Percentiles rank a stretch among this genome's conserved stretches.
These are phyloP conservation scores for Sphaceloma murrayae DNA, from an alignment of 2,329 filamentous ascomycete species.

Conservation along the genomic window DNA sequence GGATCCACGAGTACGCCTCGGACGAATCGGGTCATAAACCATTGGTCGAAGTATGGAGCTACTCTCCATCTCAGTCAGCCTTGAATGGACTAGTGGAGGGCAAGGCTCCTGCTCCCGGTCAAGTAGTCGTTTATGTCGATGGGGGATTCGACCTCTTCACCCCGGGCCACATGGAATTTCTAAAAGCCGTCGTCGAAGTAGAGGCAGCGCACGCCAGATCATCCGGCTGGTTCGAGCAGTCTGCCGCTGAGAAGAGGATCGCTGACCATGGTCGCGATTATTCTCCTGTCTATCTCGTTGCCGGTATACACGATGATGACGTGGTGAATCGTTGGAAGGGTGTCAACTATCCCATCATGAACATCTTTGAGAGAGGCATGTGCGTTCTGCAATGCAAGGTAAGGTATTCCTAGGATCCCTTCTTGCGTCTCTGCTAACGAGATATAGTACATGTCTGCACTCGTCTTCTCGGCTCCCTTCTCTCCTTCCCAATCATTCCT, in stretches of 20 bases:
- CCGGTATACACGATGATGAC: conserved; percentile 86
- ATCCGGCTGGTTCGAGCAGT: conserved; percentile 65
- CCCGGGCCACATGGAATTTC: conserved; percentile 91
- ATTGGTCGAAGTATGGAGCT: conserved; percentile 72
- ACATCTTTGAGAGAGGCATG: conserved; percentile 89
- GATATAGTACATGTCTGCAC: conserved; percentile 68
- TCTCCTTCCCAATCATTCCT: conserved; percentile 73
- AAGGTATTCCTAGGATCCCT: conserved; percentile 26
- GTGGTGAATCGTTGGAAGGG: conserved; percentile 97
- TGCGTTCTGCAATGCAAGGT: conserved; percentile 93
- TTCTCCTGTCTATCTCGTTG: conserved; percentile 75
- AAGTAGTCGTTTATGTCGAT: conserved; percentile 87
- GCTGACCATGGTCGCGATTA: conserved; percentile 62
- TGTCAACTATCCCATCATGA: conserved; percentile 99
- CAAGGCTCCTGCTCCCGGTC: conserved; percentile 60
- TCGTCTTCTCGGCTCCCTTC: conserved; percentile 86
- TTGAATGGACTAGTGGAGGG: conserved; percentile 56
- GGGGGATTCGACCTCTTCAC: conserved; percentile 96
- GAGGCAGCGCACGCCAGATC: conserved; percentile 61
- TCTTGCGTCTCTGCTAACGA: conserved; percentile 18
- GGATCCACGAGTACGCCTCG: conserved; percentile 77
- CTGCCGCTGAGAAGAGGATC: conserved; percentile 53
- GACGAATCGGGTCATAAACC: conserved; percentile 71
- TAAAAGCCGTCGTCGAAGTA: conserved; percentile 62
- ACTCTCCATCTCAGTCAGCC: conserved; percentile 1